Conservation (phyloP, 2,329 filamentous ascomycete genomes). For the Zalaria obscura region DNA sequence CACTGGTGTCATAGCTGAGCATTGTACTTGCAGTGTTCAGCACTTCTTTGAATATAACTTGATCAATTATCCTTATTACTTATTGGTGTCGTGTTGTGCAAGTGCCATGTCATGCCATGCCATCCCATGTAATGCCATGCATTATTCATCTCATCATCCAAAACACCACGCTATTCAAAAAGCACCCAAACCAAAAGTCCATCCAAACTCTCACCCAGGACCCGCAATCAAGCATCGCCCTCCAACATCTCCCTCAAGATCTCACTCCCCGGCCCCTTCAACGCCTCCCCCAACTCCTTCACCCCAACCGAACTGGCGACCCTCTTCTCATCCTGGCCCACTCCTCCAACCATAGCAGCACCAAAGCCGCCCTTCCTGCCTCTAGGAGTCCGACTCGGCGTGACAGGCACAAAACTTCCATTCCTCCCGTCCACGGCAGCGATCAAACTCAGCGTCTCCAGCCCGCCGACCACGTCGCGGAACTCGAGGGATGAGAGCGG, state of each 20-base stretch:
- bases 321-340: conserved; percentile 44
- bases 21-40: no score
- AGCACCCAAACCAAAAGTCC: no score
- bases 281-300: conserved; percentile 17
- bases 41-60: no score
- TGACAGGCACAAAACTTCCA: conserved; percentile 47
- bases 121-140: no score
- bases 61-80: no score
- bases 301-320: conserved; percentile 19
- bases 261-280: conserved; percentile 21
- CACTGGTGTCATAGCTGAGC: no score
- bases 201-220: no score
- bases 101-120: no score
- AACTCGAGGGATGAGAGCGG: conserved; percentile 87
- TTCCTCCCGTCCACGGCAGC: conserved; percentile 50
- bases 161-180: no score
- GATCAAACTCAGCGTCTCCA: conserved; percentile 78
- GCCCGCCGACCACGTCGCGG: conserved; percentile 74
- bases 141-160: no score
- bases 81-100: no score
- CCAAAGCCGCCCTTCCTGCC: conserved; percentile 32
- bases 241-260: conserved; percentile 22
- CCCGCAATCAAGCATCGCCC: conserved; percentile 10
- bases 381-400: conserved; percentile 58
- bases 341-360: conserved; percentile 21